phyloP scores from a whole-genome alignment of 1,139 yeast genomes.

The Suhomyces taliae region DNA sequence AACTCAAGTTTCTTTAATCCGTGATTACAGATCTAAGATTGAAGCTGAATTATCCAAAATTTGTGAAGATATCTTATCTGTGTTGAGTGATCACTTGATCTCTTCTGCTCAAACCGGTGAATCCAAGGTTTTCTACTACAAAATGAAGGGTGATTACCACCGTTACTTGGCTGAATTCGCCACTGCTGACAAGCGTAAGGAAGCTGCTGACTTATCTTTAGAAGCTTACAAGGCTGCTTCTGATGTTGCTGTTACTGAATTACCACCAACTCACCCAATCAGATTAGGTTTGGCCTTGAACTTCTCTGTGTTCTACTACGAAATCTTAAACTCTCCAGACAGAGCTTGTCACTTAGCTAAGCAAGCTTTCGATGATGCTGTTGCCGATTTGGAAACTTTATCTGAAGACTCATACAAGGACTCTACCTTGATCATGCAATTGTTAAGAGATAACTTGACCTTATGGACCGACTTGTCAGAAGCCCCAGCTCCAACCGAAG shows the following conservation, averaged over 20 bases:
- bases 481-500: constrained; percentile 66
- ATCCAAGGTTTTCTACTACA: constrained; percentile 96
- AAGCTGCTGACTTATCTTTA: constrained; percentile 87
- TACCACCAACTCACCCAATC: constrained; percentile 98
- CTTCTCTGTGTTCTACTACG: constrained; percentile 97
- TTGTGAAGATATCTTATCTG: constrained; percentile 90
- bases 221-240: constrained; percentile 95
- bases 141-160: constrained; percentile 99
- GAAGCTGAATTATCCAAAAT: constrained; percentile 91
- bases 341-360: constrained; percentile 98
- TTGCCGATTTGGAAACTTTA: constrained; percentile 95
- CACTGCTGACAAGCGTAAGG: constrained; percentile 85
- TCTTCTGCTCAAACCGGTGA: constrained; percentile 96
- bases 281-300: constrained; percentile 97
- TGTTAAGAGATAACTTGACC: constrained; percentile 96
- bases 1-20: constrained; percentile 82
- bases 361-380: constrained; percentile 98
- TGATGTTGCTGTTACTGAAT: constrained; percentile 93
- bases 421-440: constrained; percentile 97
- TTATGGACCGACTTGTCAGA: constrained; percentile 98
- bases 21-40: constrained; percentile 93
- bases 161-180: constrained; percentile 99
- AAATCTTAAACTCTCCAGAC: constrained; percentile 96
- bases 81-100: constrained; percentile 84
- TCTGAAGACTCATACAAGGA: constrained; percentile 98